Conservation (phyloP, 2,329 filamentous ascomycete genomes). For the Pseudogymnoascus sp. region DNA sequence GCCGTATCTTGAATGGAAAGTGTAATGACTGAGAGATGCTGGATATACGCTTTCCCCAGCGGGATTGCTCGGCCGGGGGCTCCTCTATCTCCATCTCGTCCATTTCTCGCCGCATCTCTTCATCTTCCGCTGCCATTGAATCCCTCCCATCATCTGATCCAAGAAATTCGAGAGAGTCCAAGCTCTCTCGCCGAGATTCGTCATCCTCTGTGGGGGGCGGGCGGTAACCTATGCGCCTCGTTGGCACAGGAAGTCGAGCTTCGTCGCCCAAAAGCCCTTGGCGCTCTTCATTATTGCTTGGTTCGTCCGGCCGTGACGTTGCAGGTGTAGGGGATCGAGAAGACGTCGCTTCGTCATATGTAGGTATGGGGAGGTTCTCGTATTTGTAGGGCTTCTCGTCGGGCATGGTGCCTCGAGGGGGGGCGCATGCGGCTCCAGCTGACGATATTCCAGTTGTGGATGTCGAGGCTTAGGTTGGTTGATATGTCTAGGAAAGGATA, state of each 20-base stretch:
- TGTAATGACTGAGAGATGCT: constrained; percentile 23
- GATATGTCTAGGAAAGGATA: neutral
- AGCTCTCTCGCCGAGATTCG: constrained; percentile 38
- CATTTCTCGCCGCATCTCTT: constrained; percentile 69
- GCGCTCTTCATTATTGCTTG: constrained; percentile 64
- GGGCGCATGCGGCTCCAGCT: neutral
- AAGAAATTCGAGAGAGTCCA: constrained; percentile 36
- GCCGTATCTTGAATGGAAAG: constrained; percentile 24
- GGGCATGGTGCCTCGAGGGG: constrained; percentile 24
- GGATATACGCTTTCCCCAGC: constrained; percentile 31
- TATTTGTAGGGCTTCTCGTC: constrained; percentile 49
- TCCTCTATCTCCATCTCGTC: constrained; percentile 85
- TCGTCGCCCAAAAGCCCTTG: constrained; percentile 61
- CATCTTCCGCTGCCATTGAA: constrained; percentile 43
- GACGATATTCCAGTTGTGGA: neutral
- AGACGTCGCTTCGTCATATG: constrained; percentile 70
- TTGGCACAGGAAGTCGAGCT: constrained; percentile 30
- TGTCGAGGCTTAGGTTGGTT: neutral
- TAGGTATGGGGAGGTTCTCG: constrained; percentile 64
- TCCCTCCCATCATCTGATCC: constrained; percentile 45
- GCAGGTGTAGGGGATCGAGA: constrained; percentile 54
- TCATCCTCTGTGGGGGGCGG: constrained; percentile 78
- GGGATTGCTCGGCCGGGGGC: constrained; percentile 40
- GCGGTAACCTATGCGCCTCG: constrained; percentile 55
- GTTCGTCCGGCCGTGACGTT: constrained; percentile 52